Conservation (phyloP, 306 rosid genomes). For the Arachis hypogaea region DNA sequence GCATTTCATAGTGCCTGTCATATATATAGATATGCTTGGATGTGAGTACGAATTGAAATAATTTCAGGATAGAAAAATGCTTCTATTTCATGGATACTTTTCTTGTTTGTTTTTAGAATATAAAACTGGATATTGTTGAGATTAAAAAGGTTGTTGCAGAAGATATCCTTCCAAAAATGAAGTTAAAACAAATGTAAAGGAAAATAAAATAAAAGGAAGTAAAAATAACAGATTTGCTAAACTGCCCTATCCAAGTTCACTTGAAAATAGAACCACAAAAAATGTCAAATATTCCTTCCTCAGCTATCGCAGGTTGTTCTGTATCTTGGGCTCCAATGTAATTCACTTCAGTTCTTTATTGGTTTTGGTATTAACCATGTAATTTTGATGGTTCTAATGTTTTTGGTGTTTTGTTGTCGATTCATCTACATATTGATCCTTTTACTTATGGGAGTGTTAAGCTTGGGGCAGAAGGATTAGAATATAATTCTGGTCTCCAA, state of each 20-base stretch:
- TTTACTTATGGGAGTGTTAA: background rate
- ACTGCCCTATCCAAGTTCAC: background rate
- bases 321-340: background rate
- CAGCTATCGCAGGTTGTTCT: background rate
- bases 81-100: background rate
- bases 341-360: background rate
- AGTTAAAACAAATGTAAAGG: background rate
- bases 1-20: background rate
- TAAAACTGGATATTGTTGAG: constrained; percentile 4
- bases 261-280: background rate
- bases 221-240: background rate
- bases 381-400: background rate
- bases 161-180: background rate
- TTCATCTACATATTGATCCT: background rate
- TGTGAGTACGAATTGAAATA: background rate
- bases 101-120: background rate
- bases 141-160: background rate
- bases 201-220: background rate
- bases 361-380: background rate
- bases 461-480: background rate
- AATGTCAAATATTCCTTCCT: background rate
- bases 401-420: background rate
- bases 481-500: background rate
- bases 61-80: constrained; percentile 17
- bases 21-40: background rate